Percentiles rank a stretch among this genome's conserved stretches.
Evolutionary conservation across 2,329 filamentous ascomycete genomes (phyloP).

Genomic region (Bisporella sp.): DNA sequence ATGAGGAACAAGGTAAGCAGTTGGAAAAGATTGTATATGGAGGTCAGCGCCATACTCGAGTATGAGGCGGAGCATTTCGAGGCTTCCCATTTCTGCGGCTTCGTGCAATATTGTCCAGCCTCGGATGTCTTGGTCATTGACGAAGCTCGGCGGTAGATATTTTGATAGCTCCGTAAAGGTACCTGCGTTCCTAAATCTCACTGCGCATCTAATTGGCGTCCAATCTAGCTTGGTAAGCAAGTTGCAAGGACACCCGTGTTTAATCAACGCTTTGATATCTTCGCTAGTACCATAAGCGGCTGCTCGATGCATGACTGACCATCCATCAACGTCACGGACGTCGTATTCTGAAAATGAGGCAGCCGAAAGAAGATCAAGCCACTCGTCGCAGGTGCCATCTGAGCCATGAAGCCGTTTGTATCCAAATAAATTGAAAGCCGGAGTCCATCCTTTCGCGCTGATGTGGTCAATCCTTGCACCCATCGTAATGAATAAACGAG

Average conservation of each 20-base stretch:
- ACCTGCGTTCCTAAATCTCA: not conserved
- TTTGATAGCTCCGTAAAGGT: slow-evolving; percentile 2
- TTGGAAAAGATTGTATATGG: not conserved
- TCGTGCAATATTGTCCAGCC: slow-evolving; percentile 3
- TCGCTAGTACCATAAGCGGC: not conserved
- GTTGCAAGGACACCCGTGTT: not conserved
- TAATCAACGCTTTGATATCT: not conserved
- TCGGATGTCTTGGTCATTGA: not conserved
- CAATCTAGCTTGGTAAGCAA: not conserved
- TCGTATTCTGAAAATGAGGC: slow-evolving; percentile 3
- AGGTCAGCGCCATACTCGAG: slow-evolving; percentile 2
- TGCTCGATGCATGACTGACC: slow-evolving; percentile 3
- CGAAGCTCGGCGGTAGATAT: not conserved
- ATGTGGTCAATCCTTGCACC: too few relatives aligned
- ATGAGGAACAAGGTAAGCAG: not conserved
- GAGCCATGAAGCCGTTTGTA: too few relatives aligned
- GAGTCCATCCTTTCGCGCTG: too few relatives aligned
- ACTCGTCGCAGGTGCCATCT: not conserved
- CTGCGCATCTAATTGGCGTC: slow-evolving; percentile 1
- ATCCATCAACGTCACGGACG: slow-evolving; percentile 1
- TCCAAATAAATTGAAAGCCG: too few relatives aligned
- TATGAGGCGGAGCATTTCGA: not conserved
- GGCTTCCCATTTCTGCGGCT: not conserved
- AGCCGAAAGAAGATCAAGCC: slow-evolving; percentile 2
- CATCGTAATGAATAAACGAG: too few relatives aligned